phyloP scores from a whole-genome alignment of 108 stramenopile genomes.

The Nitzschia putrida region DNA sequence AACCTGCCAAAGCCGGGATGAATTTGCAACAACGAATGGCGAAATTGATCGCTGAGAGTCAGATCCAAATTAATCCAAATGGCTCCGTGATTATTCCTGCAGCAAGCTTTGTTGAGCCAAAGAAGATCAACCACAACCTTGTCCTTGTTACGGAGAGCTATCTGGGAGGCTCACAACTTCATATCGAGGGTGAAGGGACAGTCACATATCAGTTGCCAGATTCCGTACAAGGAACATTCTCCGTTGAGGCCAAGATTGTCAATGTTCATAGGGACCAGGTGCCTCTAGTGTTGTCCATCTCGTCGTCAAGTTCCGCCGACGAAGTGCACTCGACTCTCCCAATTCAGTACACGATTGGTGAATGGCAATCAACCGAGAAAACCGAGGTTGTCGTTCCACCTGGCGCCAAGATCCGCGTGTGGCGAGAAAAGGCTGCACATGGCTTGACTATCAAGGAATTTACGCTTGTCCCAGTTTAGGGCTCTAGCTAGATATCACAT shows the following conservation, averaged over 20 bases:
- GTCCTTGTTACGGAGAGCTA: conserved; percentile 31
- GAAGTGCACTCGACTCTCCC: conserved; percentile 5
- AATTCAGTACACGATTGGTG: conserved; percentile 40
- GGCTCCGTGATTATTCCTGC: conserved; percentile 36
- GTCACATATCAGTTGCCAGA: conserved; percentile 31
- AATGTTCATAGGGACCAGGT: conserved; percentile 33
- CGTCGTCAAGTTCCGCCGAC: neutral
- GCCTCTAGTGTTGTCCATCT: conserved; percentile 13
- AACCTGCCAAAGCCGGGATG: neutral
- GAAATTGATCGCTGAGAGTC: neutral
- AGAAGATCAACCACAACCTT: conserved; percentile 11
- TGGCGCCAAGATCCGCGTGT: conserved; percentile 16
- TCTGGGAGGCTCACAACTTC: conserved; percentile 37
- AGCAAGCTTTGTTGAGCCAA: conserved; percentile 25
- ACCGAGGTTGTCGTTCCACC: conserved; percentile 13
- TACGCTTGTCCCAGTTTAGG: conserved; percentile 1
- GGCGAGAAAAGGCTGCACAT: conserved; percentile 12
- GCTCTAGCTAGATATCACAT: neutral
- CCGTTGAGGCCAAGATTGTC: conserved; percentile 17
- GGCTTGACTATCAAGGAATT: conserved; percentile 39
- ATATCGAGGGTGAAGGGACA: conserved; percentile 18
- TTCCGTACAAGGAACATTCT: conserved; percentile 17
- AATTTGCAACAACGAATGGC: neutral
- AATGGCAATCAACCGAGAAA: conserved; percentile 26
- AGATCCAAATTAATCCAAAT: neutral